A percentile compares a stretch with the other conserved stretches of the same genome.
phyloP scores from a whole-genome alignment of 1,139 yeast species.

The Protomyces arabidopsidicola region DNA sequence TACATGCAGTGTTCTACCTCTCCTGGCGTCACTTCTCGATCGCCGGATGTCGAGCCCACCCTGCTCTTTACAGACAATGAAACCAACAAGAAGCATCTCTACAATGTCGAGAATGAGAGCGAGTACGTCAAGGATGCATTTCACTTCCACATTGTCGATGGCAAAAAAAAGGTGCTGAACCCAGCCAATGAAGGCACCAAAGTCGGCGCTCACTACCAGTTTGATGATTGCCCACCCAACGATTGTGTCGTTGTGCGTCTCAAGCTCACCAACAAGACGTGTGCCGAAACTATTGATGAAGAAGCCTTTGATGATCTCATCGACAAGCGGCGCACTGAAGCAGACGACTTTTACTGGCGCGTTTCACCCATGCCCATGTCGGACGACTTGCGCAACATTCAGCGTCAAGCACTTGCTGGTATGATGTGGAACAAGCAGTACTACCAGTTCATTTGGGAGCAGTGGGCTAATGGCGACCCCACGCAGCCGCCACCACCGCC shows the following conservation, averaged over 20 bases:
- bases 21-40: conserved; percentile 55
- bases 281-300: conserved; percentile 54
- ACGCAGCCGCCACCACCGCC: conserved; percentile 68
- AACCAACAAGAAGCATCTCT: conserved; percentile 68
- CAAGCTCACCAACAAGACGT: conserved; percentile 50
- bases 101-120: conserved; percentile 52
- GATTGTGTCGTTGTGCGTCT: conserved; percentile 86
- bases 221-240: conserved; percentile 81
- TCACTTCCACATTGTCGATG: conserved; percentile 74
- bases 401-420: conserved; percentile 93
- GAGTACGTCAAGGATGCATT: conserved; percentile 81
- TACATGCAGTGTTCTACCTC: conserved; percentile 77
- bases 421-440: conserved; percentile 92
- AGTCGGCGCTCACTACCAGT: conserved; percentile 74
- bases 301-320: conserved; percentile 70
- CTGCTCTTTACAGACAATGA: conserved; percentile 85
- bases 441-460: conserved; percentile 78
- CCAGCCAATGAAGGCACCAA: conserved; percentile 69
- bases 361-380: conserved; percentile 81
- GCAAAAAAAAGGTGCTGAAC: conserved; percentile 57
- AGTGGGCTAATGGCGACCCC: conserved; percentile 89
- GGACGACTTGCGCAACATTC: conserved; percentile 76
- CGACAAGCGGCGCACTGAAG: conserved; percentile 75
- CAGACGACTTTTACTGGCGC: conserved; percentile 91
- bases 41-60: conserved; percentile 61